These are phyloP conservation scores for Clausena lansium DNA, from an alignment of 345 rosid species.

Conservation along the genomic window DNA sequence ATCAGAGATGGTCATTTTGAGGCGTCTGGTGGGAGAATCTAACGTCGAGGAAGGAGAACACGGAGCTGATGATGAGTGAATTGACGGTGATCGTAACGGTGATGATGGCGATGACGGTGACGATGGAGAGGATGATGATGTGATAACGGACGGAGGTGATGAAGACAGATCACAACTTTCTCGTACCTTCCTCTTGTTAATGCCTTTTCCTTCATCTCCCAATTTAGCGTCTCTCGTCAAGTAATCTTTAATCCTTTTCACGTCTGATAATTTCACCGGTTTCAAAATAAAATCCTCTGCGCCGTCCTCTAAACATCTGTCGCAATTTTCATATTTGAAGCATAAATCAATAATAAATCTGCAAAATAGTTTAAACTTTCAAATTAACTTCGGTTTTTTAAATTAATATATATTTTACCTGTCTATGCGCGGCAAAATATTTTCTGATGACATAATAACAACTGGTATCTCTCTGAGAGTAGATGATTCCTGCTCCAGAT, in stretches of 20 bases:
- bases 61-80: constrained; percentile 36
- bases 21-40: constrained; percentile 51
- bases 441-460: constrained; percentile 95
- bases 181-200: constrained; percentile 59
- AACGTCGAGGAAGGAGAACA: constrained; percentile 45
- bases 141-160: constrained; percentile 26
- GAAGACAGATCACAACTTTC: constrained; percentile 37
- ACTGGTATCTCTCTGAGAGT: constrained; percentile 74
- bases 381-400: neutral
- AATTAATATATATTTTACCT: constrained; percentile 33
- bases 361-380: neutral
- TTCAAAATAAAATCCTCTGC: constrained; percentile 88
- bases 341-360: neutral
- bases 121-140: constrained; percentile 17
- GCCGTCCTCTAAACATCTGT: constrained; percentile 93
- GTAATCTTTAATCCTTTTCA: constrained; percentile 61
- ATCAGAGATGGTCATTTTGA: constrained; percentile 37
- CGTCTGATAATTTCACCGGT: constrained; percentile 91
- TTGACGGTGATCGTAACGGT: constrained; percentile 24
- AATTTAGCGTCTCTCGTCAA: constrained; percentile 41
- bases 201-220: constrained; percentile 12
- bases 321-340: neutral
- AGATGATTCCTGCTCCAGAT: constrained; percentile 64
- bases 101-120: constrained; percentile 23
- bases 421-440: constrained; percentile 73